A percentile compares a stretch with the other conserved stretches of the same genome.
These are phyloP conservation scores for Athelia sp. DNA, from an alignment of 1,284 basidiomycete species.

Conservation along the genomic window DNA sequence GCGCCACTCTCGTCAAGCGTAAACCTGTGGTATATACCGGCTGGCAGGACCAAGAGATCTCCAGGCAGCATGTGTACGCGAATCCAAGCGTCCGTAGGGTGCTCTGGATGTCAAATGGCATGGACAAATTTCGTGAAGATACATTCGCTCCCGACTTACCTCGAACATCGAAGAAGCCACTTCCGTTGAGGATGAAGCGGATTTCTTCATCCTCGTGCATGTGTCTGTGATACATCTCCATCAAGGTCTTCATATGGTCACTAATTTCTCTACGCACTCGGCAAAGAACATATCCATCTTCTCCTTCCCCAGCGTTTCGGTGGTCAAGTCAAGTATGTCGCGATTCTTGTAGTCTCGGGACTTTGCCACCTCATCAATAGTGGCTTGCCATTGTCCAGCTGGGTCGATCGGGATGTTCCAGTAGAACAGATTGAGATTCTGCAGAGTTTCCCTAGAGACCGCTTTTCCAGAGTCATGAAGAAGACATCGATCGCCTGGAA, in stretches of 20 bases:
- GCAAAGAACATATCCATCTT: conserved; percentile 80
- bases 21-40: conserved; percentile 85
- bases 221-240: conserved; percentile 49
- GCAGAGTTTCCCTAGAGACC: conserved; percentile 46
- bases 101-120: conserved; percentile 21
- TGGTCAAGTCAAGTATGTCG: conserved; percentile 71
- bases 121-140: too few relatives aligned
- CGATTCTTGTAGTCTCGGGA: conserved; percentile 75
- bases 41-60: conserved; percentile 71
- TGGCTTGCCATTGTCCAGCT: conserved; percentile 33
- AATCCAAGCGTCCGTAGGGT: conserved; percentile 64
- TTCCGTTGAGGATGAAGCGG: conserved; percentile 76
- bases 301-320: conserved; percentile 69
- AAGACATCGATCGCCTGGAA: conserved; percentile 73
- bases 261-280: conserved; percentile 49
- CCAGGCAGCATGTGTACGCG: conserved; percentile 63
- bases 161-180: conserved; percentile 83
- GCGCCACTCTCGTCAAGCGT: conserved; percentile 68
- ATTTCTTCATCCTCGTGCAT: conserved; percentile 93
- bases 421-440: conserved; percentile 54
- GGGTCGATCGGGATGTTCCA: conserved; percentile 60
- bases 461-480: conserved; percentile 64
- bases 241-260: conserved; percentile 1
- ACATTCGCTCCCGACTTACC: conserved; percentile 36
- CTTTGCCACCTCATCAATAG: conserved; percentile 55